Base-by-base conservation (phyloP, 1,139 yeast genomes). In the Diutina catenulata region DNA sequence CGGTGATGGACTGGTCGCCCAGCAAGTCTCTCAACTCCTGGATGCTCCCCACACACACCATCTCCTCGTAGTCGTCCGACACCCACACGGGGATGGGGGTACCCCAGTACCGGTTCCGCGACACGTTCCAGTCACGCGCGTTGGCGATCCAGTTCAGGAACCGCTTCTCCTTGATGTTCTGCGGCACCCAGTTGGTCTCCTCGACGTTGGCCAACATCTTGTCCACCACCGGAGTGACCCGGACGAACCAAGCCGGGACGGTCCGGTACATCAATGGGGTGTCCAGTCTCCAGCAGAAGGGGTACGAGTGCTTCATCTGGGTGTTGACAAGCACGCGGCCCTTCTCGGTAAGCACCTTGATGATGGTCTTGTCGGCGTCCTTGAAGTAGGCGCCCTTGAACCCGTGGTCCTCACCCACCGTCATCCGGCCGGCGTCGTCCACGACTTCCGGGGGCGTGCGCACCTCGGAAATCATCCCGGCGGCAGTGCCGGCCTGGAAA, bases 211-310 rank as follows among this genome's bases (percentile, higher is more conserved):
- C 75, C 55, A 88, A 70, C 88, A 93, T 86, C 53, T 84, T 76
- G 39, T 96, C 96, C 49, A 88, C 74, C 53, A 83, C 72, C 43
- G 84, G 88, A 46, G 74, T 76, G 42, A 91, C 81, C 58, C 94
- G 82, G 43, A 91, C 94, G 52, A 93, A 93, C 99, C 99, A 91
- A 24, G 97, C 93, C 38, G 99, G 98, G 46, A 91, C 96, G 36
- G 95, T 79, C 67, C 94, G 80, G 69, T 91, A 93, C 49, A 91
- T 63, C 59, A 91, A 76, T 38, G 99, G 99, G 29, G 99, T 93
- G 57, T 91, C 98, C 3, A 97, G 88, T 74, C 99, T 81, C 99
- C 99, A 91, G 68, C 99, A 91, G 80, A 91, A 91, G 52, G 99
- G 98, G 60, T 91, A 91, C 60, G 94, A 81, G 72, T 91, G 99